Evolutionary conservation across 768 basidiomycete genomes (phyloP).

Genomic region (Neoboletus magnificus): DNA sequence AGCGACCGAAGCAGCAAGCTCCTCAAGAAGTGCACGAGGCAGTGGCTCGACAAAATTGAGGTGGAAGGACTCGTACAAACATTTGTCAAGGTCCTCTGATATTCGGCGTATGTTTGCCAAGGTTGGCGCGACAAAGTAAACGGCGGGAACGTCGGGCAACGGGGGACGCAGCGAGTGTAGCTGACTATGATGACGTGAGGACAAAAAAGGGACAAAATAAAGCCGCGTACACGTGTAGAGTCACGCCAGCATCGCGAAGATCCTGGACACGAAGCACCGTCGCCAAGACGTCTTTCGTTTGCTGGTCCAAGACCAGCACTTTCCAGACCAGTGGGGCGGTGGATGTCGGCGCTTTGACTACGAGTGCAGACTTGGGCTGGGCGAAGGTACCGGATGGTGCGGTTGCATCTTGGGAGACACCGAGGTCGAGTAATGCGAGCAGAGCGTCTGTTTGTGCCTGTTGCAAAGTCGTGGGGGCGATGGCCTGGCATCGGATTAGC

Average conservation of each 20-base stretch:
- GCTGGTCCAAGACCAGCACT: constrained; percentile 89
- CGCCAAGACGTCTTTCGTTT: constrained; percentile 94
- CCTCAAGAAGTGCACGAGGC: constrained; percentile 84
- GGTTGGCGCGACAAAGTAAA: constrained; percentile 95
- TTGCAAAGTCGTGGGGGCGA: constrained; percentile 64
- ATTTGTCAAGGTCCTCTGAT: constrained; percentile 87
- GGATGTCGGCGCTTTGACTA: constrained; percentile 49
- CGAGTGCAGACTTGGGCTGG: constrained; percentile 32
- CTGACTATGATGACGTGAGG: constrained; percentile 53
- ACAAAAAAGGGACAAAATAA: neutral
- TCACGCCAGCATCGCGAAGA: constrained; percentile 93
- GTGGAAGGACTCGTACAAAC: constrained; percentile 89
- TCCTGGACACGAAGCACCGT: constrained; percentile 96
- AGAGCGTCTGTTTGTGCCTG: constrained; percentile 86
- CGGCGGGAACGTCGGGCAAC: constrained; percentile 90
- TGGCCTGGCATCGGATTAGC: constrained; percentile 36
- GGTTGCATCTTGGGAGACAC: constrained; percentile 42
- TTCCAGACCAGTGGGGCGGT: constrained; percentile 91
- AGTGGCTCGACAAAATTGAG: constrained; percentile 94
- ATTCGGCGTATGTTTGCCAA: constrained; percentile 83
- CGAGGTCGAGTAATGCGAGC: constrained; percentile 83
- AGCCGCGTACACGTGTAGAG: constrained; percentile 86
- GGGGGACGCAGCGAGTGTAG: constrained; percentile 86
- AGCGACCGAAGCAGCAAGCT: constrained; percentile 86
- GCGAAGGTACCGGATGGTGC: constrained; percentile 1